Evolutionary conservation across 2,329 filamentous ascomycete species (phyloP), one percentile per base, ranked within the genome.

Genomic region (Aspergillus awamori): DNA sequence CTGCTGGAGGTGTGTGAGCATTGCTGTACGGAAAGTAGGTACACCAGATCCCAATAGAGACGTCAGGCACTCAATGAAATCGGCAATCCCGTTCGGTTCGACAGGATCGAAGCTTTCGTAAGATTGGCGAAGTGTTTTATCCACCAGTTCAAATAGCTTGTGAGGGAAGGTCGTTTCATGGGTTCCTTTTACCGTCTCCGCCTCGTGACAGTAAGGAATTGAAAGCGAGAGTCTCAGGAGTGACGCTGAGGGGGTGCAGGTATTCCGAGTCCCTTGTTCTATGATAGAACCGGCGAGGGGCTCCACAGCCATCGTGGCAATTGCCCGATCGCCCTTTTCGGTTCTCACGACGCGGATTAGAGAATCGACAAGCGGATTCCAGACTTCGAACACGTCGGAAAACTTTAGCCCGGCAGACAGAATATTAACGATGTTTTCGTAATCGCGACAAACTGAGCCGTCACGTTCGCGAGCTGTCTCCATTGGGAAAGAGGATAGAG

Each of bases 291-390:
- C 88, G 0, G 90, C 86, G 3, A 95, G 69, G 1, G 89, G 89
- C 63, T 96, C 92, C 41, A 93, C 80, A 1, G 92, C 82, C 24
- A 85, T 84, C 53, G 90, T 80, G 5, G 87, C 85, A 43, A 88
- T 82, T 5, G 87, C 88, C 15, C 85, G 84, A 63, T 92, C 87
- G 3, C 91, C 90, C 56, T 85, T 84, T 64, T 92, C 87, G 11
- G 82, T 78, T 17, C 81, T 83, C 6, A 89, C 84, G 56, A 85
- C 84, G 8, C 81, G 76, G 3, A 84, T 79, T 8, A 91, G 77
- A 0, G 81, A 74, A 8, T 83, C 78, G 56, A 91, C 86, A 0
- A 94, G 78, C 0, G 80, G 62, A 53, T 73, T 71, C 82, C 82
- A 84, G 43, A 74, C 71, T 10, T 72, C 38, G 59, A 63, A 65